Evolutionary conservation across 2,329 filamentous ascomycete species (phyloP), one percentile per base, ranked within the genome.

Genomic region (Xylariaceae sp.): DNA sequence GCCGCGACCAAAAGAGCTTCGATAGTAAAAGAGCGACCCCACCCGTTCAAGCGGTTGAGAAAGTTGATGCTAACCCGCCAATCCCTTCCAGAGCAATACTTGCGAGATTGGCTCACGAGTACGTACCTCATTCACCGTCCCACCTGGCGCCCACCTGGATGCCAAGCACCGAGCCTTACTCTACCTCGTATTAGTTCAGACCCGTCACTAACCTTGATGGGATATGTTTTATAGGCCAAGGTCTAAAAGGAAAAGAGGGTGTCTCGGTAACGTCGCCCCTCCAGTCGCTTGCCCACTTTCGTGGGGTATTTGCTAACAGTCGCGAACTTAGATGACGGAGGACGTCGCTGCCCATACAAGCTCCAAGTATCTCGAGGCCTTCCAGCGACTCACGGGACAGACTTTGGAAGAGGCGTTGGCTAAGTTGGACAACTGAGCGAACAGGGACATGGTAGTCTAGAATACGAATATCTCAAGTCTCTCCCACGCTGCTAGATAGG

Each of bases 1-100:
- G 89, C 2, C 72, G 71, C 46, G 74, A 83, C 40, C 88, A 94
- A 68, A 74, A 83, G 38, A 92, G 85, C 64, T 92, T 90, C 21
- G 89, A 96, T 60, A 96, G 43, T 48, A 46, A 36, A 40, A 15
- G 23, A 5, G 11, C 21, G 9, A 17, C 16, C 8, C 9, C 19
- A 24, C 21, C 21, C 6, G 11, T 7, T 6, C 23, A 3, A 30
- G 16, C 3, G 9, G 9, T 9, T 23, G n/a, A 12, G 7, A 13
- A 21, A 26, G n/a, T 9, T 36, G 6, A 24, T 24, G 11, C 21
- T 11, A 24, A 11, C 21, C 11, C 11, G 19, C 42, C 42, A 34
- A 47, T 29, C 33, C 23, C 12, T 12, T 18, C 15, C 32, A 47
- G 45, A 47, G 28, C 45, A 47, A 29, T 47, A 47, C 18, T 8